Evolutionary conservation across 345 rosid species (phyloP).

Genomic region (Rhodamnia argentea): DNA sequence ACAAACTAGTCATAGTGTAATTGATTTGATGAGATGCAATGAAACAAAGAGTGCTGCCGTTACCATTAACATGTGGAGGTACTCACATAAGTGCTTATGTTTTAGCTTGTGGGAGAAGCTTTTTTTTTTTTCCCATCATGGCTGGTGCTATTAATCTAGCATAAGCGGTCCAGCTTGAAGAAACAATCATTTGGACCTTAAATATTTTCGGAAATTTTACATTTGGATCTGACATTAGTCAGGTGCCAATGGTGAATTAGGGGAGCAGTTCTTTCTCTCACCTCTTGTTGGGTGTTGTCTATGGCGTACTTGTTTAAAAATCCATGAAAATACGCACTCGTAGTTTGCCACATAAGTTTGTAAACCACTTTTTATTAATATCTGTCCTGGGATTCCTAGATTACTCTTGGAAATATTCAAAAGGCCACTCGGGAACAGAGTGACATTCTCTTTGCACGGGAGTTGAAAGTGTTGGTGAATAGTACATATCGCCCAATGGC

Average conservation of each 20-base stretch:
- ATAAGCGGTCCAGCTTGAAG: background rate
- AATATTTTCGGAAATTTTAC: background rate
- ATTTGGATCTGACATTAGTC: background rate
- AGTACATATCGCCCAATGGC: background rate
- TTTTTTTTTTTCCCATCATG: background rate
- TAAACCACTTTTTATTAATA: background rate
- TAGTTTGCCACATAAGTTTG: background rate
- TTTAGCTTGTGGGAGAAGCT: background rate
- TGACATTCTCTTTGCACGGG: background rate
- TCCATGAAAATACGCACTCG: background rate
- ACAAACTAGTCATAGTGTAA: background rate
- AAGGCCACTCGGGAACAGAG: background rate
- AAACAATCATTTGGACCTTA: background rate
- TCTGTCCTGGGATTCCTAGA: background rate
- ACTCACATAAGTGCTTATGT: background rate
- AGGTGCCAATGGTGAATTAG: background rate
- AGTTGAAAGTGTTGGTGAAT: background rate
- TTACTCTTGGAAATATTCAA: background rate
- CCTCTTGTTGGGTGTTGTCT: background rate
- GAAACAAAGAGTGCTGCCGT: background rate
- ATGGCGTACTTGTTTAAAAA: background rate
- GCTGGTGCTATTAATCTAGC: background rate
- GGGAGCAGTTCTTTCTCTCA: background rate
- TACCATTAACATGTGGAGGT: background rate
- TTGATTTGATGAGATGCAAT: background rate